Percentiles rank a stretch among this genome's conserved stretches.
Conservation (phyloP, 2,329 filamentous ascomycete species). For the Verticillium tricorpus region DNA sequence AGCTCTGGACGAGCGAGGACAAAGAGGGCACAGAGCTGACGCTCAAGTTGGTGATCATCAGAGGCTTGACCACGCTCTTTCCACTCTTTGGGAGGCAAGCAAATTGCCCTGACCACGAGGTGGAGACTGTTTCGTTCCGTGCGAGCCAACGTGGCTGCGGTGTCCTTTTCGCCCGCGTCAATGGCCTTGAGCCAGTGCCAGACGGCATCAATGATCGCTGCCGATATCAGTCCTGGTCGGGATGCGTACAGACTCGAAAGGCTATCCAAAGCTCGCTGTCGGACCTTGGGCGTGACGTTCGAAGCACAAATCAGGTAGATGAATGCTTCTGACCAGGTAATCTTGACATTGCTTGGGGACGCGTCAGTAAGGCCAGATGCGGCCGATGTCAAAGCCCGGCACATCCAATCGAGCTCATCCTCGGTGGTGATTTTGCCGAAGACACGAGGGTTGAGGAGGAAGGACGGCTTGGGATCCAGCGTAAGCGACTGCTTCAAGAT, state of each 20-base stretch:
- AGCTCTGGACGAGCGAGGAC: slow-evolving; percentile 75
- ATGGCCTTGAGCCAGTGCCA: slow-evolving; percentile 74
- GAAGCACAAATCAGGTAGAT: slow-evolving; percentile 72
- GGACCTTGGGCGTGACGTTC: slow-evolving; percentile 54
- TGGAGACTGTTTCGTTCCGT: slow-evolving; percentile 61
- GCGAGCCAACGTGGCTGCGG: slow-evolving; percentile 61
- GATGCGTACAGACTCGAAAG: slow-evolving; percentile 63
- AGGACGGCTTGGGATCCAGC: slow-evolving; percentile 77
- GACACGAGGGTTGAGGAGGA: slow-evolving; percentile 77
- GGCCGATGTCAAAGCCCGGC: slow-evolving; percentile 63
- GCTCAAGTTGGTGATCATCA: slow-evolving; percentile 49
- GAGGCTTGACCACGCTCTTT: slow-evolving; percentile 35
- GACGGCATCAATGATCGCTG: slow-evolving; percentile 64
- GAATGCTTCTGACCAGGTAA: slow-evolving; percentile 78
- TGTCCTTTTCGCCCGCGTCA: slow-evolving; percentile 74
- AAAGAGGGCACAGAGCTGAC: slow-evolving; percentile 71
- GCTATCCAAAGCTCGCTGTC: slow-evolving; percentile 56
- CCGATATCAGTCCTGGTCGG: slow-evolving; percentile 53
- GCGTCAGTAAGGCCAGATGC: slow-evolving; percentile 49
- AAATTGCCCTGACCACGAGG: slow-evolving; percentile 58
- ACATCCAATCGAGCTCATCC: slow-evolving; percentile 76
- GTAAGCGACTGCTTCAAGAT: slow-evolving; percentile 62
- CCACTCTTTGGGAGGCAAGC: slow-evolving; percentile 49
- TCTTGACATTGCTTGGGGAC: slow-evolving; percentile 42
- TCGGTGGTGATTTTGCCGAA: slow-evolving; percentile 73